Evolutionary conservation across 2,329 filamentous ascomycete genomes (phyloP).

Genomic region (Verticillium albo-atrum): DNA sequence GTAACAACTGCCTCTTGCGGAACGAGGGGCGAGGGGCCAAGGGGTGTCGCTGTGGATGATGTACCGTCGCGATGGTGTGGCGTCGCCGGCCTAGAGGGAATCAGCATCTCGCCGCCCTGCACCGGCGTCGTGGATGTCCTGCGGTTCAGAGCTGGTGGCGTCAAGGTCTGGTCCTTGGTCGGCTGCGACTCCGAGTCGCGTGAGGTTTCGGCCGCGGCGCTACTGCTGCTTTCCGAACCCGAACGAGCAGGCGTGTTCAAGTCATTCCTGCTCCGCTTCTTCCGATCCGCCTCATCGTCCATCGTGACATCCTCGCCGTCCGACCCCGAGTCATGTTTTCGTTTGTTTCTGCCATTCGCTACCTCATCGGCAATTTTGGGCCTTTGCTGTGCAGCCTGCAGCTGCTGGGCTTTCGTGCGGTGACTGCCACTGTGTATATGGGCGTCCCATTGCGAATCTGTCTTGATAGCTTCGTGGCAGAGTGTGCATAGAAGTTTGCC

Average conservation of each 20-base stretch:
- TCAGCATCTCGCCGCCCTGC: slow-evolving; percentile 56
- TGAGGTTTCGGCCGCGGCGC: slow-evolving; percentile 2
- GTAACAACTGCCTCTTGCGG: slow-evolving; percentile 16
- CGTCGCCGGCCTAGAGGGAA: slow-evolving; percentile 60
- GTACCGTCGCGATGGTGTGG: slow-evolving; percentile 33
- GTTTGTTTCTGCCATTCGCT: slow-evolving; percentile 15
- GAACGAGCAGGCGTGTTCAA: slow-evolving; percentile 13
- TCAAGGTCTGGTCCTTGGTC: slow-evolving; percentile 20
- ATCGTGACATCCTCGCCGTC: slow-evolving; percentile 28
- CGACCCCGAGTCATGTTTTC: slow-evolving; percentile 19
- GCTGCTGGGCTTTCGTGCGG: not conserved
- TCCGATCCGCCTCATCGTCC: slow-evolving; percentile 28
- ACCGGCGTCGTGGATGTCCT: slow-evolving; percentile 47
- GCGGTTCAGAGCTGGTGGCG: slow-evolving; percentile 39
- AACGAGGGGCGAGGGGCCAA: slow-evolving; percentile 33
- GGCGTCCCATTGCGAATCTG: slow-evolving; percentile 62
- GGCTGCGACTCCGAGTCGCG: slow-evolving; percentile 13
- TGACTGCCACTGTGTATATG: slow-evolving; percentile 43
- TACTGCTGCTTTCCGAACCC: slow-evolving; percentile 9
- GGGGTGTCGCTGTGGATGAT: slow-evolving; percentile 36
- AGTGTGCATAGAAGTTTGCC: slow-evolving; percentile 65
- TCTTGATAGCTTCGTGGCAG: slow-evolving; percentile 61
- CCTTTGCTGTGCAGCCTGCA: not conserved
- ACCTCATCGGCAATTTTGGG: not conserved
- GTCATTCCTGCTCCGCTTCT: slow-evolving; percentile 43